phyloP scores from a whole-genome alignment of 1,284 basidiomycete species.

The Ceratobasidium sp. region DNA sequence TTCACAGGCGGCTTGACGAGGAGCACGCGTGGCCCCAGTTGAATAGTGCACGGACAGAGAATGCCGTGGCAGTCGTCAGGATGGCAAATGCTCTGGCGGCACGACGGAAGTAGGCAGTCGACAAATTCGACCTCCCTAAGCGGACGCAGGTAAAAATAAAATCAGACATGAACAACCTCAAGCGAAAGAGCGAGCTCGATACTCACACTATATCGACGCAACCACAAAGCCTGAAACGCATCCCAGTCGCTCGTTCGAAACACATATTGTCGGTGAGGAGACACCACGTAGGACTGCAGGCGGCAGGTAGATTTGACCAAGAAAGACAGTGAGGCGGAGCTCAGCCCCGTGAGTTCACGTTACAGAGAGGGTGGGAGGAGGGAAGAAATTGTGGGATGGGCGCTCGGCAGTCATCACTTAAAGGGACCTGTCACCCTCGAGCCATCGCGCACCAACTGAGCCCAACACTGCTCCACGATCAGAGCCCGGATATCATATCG shows the following conservation, averaged over 20 bases:
- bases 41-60: slow-evolving; percentile 33
- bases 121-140: slow-evolving; percentile 38
- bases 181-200: neutral
- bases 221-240: slow-evolving; percentile 34
- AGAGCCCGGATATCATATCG: slow-evolving; percentile 25
- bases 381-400: slow-evolving; percentile 15
- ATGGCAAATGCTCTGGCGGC: slow-evolving; percentile 41
- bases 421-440: slow-evolving; percentile 32
- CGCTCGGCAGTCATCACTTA: slow-evolving; percentile 7
- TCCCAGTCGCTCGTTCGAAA: slow-evolving; percentile 39
- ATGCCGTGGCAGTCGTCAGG: slow-evolving; percentile 40
- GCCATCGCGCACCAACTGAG: neutral
- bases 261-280: slow-evolving; percentile 41
- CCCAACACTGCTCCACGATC: slow-evolving; percentile 35
- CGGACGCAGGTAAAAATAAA: slow-evolving; percentile 1
- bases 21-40: slow-evolving; percentile 32
- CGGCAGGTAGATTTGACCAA: slow-evolving; percentile 22
- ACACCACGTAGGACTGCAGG: slow-evolving; percentile 40
- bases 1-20: slow-evolving; percentile 39
- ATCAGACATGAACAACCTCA: slow-evolving; percentile 7
- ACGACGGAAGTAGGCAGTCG: slow-evolving; percentile 39
- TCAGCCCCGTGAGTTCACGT: slow-evolving; percentile 30
- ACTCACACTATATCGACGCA: slow-evolving; percentile 39
- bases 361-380: slow-evolving; percentile 1
- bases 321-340: slow-evolving; percentile 38